Evolutionary conservation across 805 yeast species (phyloP), one percentile per base, ranked within the genome.

Genomic region (Candida xyloterini): DNA sequence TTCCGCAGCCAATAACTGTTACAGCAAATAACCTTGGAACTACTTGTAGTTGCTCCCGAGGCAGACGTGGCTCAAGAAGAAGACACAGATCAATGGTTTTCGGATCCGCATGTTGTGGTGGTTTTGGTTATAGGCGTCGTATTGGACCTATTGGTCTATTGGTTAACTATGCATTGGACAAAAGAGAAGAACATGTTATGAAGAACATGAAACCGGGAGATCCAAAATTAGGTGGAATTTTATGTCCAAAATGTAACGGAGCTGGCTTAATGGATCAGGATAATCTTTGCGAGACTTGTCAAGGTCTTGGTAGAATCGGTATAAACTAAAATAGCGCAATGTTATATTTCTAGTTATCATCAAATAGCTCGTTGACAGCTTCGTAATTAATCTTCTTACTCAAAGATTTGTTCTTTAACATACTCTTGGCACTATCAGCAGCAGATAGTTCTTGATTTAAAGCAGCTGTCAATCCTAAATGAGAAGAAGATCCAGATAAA

Each of bases 301-400:
- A 18, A 10, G 34, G 40, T 10, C n/a, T 18, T 9, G 40, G 40
- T 13, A 30, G 31, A 30, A 16, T 25, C 7, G 35, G 30, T 8
- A 18, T 18, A 3, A 24, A 35, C 26, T 25, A 20, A 11, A 10
- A 18, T 18, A 18, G 23, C n/a, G 33, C 11, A 9, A 9, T 23
- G 13, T 22, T 29, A 18, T 18, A 6, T 23, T 10, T 23, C 35
- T 43, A 45, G 23, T 38, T 47, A 44, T 59, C 63, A 27, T 57
- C 60, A 32, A 65, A 73, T 48, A 75, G 59, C 44, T 72, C 77
- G 47, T 80, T 81, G 38, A 91, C 76, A 4, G 91, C 89, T 33
- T 75, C 80, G 60, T 93, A 93, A 62, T 93, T 93, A 61, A 93
- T 84, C 69, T 93, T 93, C 65, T 82, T 84, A 20, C 96, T 86